Conservation (phyloP, 768 basidiomycete genomes). For the Sarcomyxa edulis region DNA sequence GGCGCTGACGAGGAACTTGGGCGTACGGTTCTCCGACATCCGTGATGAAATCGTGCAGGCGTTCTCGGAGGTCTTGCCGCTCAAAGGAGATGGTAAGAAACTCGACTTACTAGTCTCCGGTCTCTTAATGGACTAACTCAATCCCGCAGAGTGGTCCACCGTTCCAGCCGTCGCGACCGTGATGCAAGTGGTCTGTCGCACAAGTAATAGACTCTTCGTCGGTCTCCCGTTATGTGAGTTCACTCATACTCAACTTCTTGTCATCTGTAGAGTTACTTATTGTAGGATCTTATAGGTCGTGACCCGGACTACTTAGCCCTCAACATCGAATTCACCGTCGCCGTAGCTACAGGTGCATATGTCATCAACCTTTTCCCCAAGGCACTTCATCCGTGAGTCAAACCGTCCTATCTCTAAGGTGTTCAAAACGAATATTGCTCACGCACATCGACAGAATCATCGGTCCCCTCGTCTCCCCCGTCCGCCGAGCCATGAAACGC, state of each 20-base stretch:
- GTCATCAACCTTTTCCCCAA: slow-evolving; percentile 24
- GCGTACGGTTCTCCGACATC: slow-evolving; percentile 29
- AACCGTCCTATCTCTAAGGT: background rate
- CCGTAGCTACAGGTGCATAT: slow-evolving; percentile 14
- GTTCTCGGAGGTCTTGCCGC: background rate
- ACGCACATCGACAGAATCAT: slow-evolving; percentile 6
- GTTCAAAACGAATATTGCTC: background rate
- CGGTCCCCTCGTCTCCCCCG: slow-evolving; percentile 8
- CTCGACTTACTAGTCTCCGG: background rate
- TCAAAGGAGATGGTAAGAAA: slow-evolving; percentile 1
- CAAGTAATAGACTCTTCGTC: slow-evolving; percentile 41
- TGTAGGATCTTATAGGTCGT: slow-evolving; percentile 24
- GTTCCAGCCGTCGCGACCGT: slow-evolving; percentile 19
- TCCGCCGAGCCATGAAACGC: background rate
- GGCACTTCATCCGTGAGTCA: slow-evolving; percentile 22
- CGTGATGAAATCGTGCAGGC: slow-evolving; percentile 17
- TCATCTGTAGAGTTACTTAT: background rate
- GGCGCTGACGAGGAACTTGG: slow-evolving; percentile 32
- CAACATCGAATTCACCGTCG: slow-evolving; percentile 23
- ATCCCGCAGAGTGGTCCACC: slow-evolving; percentile 33
- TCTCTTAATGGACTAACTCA: background rate
- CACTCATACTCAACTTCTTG: background rate
- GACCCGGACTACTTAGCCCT: slow-evolving; percentile 29
- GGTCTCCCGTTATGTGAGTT: slow-evolving; percentile 42
- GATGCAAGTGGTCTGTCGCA: slow-evolving; percentile 31